These are phyloP conservation scores for Tillandsia fasciculata DNA, from an alignment of 176 grass and related monocot genomes.

Conservation along the genomic window DNA sequence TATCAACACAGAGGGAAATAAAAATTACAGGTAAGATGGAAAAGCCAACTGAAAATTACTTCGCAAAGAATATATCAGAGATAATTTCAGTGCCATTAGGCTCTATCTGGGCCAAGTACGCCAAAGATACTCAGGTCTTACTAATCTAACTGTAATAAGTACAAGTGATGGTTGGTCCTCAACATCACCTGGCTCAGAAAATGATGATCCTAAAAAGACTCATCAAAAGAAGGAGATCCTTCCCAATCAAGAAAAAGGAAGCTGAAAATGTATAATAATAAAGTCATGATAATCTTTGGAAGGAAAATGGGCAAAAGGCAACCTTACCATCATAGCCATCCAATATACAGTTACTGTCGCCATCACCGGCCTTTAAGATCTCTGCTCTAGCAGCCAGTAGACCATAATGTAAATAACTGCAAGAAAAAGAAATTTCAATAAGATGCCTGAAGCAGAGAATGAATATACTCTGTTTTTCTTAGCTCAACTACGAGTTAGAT, in stretches of 20 bases:
- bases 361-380: constrained; percentile 64
- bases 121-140: no score
- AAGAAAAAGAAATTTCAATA: constrained; percentile 5
- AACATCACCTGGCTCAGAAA: no score
- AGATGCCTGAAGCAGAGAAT: no score
- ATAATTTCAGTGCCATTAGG: no score
- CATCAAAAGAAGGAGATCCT: background rate
- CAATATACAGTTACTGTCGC: constrained; percentile 61
- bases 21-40: constrained; percentile 3
- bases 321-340: constrained; percentile 68
- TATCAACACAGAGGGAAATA: constrained; percentile 20
- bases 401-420: constrained; percentile 91
- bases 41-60: background rate
- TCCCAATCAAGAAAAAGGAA: background rate
- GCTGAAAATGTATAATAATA: background rate
- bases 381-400: constrained; percentile 94
- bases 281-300: background rate
- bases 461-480: no score
- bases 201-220: no score
- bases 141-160: no score
- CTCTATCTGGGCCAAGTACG: no score
- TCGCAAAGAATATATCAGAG: background rate
- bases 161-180: no score
- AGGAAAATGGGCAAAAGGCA: constrained; percentile 11
- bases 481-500: no score